These are phyloP conservation scores for Ceratobasidium theobromae DNA, from an alignment of 1,284 basidiomycete genomes.

Conservation along the genomic window DNA sequence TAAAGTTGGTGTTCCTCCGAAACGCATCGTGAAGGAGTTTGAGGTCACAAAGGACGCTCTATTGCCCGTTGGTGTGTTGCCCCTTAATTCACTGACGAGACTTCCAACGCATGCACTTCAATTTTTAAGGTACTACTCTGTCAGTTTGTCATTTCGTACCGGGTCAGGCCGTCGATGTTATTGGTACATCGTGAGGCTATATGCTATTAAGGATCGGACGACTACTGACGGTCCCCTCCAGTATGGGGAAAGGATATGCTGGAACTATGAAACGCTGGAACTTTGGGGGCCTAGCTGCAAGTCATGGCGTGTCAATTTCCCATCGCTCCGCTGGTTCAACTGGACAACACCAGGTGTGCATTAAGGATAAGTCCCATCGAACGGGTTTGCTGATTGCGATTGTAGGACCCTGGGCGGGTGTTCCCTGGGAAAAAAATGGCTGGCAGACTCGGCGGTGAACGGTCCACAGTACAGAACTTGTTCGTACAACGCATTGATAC, in stretches of 20 bases:
- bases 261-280: constrained; percentile 98
- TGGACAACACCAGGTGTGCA: constrained; percentile 85
- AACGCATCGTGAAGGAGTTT: constrained; percentile 89
- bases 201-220: background rate
- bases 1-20: constrained; percentile 80
- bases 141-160: constrained; percentile 97
- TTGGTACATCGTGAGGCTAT: constrained; percentile 80
- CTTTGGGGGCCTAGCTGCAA: constrained; percentile 88
- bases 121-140: constrained; percentile 77
- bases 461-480: constrained; percentile 86
- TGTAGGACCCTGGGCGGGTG: constrained; percentile 87
- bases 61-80: constrained; percentile 73
- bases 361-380: background rate
- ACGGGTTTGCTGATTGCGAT: constrained; percentile 37
- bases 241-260: constrained; percentile 95
- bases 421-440: constrained; percentile 99
- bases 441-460: constrained; percentile 85
- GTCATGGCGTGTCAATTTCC: constrained; percentile 95
- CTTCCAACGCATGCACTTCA: constrained; percentile 10
- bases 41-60: constrained; percentile 86
- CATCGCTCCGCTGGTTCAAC: constrained; percentile 94
- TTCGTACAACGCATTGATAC: constrained; percentile 87
- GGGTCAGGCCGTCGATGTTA: constrained; percentile 94
- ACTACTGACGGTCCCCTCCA: constrained; percentile 43
- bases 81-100: background rate